Percentiles rank a stretch among this genome's conserved stretches.
Conservation (phyloP, 768 basidiomycete species). For the Naganishia vishniacii region DNA sequence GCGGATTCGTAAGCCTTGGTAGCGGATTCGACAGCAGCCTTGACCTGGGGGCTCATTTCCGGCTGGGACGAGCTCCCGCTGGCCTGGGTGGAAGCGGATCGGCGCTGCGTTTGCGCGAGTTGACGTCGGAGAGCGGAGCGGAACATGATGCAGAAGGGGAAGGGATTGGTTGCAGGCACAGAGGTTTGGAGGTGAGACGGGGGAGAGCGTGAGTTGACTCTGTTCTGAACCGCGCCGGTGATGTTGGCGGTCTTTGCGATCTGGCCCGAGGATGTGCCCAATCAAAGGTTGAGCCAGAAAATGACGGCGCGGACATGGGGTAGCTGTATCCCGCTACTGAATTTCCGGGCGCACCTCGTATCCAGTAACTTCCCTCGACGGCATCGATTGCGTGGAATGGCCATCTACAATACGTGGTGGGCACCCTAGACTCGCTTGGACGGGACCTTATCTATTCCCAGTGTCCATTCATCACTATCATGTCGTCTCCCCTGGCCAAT, state of each 20-base stretch:
- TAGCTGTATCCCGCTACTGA: background rate
- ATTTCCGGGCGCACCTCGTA: background rate
- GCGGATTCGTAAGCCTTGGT: slow-evolving; percentile 38
- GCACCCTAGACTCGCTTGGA: no score
- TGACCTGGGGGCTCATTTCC: slow-evolving; percentile 41
- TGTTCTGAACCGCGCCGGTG: no score
- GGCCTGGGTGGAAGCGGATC: slow-evolving; percentile 35
- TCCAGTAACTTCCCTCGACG: background rate
- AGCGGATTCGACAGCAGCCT: slow-evolving; percentile 43
- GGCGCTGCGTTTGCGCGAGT: slow-evolving; percentile 18
- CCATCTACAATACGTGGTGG: background rate
- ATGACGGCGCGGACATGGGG: background rate
- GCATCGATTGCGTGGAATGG: background rate
- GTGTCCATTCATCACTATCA: no score
- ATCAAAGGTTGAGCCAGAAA: background rate
- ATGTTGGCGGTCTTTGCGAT: background rate
- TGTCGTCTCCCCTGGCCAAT: slow-evolving; percentile 15
- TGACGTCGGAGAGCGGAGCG: slow-evolving; percentile 31
- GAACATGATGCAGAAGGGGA: slow-evolving; percentile 10
- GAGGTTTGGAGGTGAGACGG: slow-evolving; percentile 6
- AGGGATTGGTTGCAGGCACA: background rate
- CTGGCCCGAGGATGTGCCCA: background rate
- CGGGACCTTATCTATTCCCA: no score
- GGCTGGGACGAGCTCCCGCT: slow-evolving; percentile 28
- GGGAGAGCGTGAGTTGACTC: background rate